Base-by-base conservation (phyloP, 2,329 filamentous ascomycete genomes). In the Huntiella abstrusa region DNA sequence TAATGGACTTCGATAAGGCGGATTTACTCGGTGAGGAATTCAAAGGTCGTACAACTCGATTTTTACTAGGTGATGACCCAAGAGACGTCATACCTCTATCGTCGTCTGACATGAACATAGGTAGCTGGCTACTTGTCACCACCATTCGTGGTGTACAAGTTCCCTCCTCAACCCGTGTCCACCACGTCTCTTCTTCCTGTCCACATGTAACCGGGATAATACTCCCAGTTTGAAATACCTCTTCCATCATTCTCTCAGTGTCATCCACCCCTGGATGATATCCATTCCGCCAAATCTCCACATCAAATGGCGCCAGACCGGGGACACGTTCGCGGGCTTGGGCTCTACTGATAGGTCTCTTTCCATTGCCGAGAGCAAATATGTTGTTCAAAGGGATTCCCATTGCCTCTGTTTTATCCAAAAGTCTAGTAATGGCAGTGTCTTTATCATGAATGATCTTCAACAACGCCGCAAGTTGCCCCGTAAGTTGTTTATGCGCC, bases 401-500 rank as follows among this genome's bases (percentile, higher is more conserved):
- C 44, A 65, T 63, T 2, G 64, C 62, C 49, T 70, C 69, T 1
- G 75, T 57, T 56, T 75, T 75, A 53, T 75, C 70, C 3, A 68
- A 52, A 12, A 75, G 56, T 50, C 65, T 70, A 8, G 56, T 56
- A 35, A 75, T 64, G 13, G 73, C 60, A 2, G 57, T 56, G 51
- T 75, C 72, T 54, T 75, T 75, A 17, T 71, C 64, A 6, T 55
- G 57, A 8, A 75, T 56, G 4, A 60, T 57, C 1, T 58, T 53
- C 8, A 65, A 48, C 4, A 76, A 58, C n/a, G 63, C 61, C 0
- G 64, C 59, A 2, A 67, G 54, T 49, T 72, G 63, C 15, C 55
- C 55, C 11, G 53, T 55, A 15, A 60, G 63, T 6, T 55, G 54
- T n/a, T 62, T 60, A 15, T 70, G 64, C 12, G 63, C 63, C 49